Base-by-base conservation (phyloP, 345 rosid genomes). In the Lumnitzera racemosa region DNA sequence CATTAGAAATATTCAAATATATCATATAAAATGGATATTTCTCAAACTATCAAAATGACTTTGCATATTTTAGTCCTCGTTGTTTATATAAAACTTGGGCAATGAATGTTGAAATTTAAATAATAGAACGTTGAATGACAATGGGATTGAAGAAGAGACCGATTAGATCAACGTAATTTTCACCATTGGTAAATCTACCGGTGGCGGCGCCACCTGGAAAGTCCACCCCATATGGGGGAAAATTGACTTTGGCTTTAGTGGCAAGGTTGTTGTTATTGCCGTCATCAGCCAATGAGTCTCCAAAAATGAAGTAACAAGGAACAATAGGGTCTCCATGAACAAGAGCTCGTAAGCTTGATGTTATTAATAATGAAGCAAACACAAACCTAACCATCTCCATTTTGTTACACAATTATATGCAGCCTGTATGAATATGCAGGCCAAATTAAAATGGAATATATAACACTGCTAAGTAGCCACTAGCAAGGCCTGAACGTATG, bases 231-330 rank as follows among this genome's bases (percentile, higher is more conserved):
- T 70, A 74, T 0, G 75, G 75, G 0, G 15, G 48, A 24, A 47
- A 70, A 56, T 70, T 56, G 12, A 56, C 67, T 60, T 54, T 63
- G 0, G 61, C 69, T 0, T 4, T 4, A 1, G 74, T 58, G 2
- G 8, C 0, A 12, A 70, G 69, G 7, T 24, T 0, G 63, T 62
- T 74, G 56, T 74, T 70, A 11, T 74, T 70, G 24, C 72, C 69
- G 41, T 49, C 63, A n/a, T 63, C 78, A 0, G 68, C 47, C 29
- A 66, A 46, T 4, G 78, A 70, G 59, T 74, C 78, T 8, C 75
- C 70, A 16, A 70, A 74, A 20, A 75, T 60, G 72, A 70, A 70
- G 23, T 63, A 56, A 55, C 79, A 70, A n/a, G 72, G 79, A 5
- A 61, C 79, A 16, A 15, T 51, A 2, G 74, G 65, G 9, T 13